Evolutionary conservation across 345 rosid species (phyloP), one percentile per base, ranked within the genome.

Genomic region (Melaleuca quinquenervia): DNA sequence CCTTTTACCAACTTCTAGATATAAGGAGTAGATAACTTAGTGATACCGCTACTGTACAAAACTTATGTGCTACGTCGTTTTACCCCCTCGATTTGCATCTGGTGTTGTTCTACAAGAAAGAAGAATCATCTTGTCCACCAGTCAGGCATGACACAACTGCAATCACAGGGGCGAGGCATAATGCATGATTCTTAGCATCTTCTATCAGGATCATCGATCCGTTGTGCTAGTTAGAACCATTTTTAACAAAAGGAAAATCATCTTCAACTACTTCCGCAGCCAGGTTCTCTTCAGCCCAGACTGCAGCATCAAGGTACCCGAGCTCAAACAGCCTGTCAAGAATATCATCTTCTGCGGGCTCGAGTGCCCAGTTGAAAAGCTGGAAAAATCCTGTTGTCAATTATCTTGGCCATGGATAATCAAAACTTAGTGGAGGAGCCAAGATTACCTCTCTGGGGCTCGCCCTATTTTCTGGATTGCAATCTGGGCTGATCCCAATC

Each of bases 291-390:
- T 88, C 90, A 16, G 95, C 95, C 99, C 99, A 97, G 32, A 87
- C 93, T 1, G 93, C 94, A n/a, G 98, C 99, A 87, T 97, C 98
- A 20, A 87, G 85, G 84, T 94, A 95, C 83, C 99, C 99, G 0
- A 91, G 87, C 90, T 97, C 95, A 85, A 96, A 97, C 82, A 97
- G 93, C 76, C 85, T 84, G 83, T 95, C 98, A 50, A 97, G 94
- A 53, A 96, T 84, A 10, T 86, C 87, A 89, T 96, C 98, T 85
- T 86, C 94, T 76, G 99, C 98, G 76, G 99, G 99, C 93, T 94
- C 97, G 78, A 97, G 88, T 52, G 99, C 98, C 99, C 98, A 97
- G 62, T 91, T 95, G 89, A 97, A 89, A 89, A 97, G 94, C 99
- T 97, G 92, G 41, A 82, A 82, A 48, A 49, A 70, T 50, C 24